Base-by-base conservation (phyloP, 371 early-diverging fungal genomes). In the Mucor irregularis region DNA sequence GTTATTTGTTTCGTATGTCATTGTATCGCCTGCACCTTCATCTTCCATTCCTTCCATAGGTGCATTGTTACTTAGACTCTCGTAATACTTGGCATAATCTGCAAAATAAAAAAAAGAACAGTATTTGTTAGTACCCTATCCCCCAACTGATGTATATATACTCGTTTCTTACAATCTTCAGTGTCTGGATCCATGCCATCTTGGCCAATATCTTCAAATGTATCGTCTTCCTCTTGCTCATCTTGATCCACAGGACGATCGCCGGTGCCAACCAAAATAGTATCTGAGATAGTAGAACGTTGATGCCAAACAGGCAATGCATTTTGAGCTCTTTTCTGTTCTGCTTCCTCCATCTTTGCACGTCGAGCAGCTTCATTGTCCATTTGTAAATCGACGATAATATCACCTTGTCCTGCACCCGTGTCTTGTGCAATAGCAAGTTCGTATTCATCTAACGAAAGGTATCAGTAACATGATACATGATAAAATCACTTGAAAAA, bases 301-400 rank as follows among this genome's bases (percentile, higher is more conserved):
- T 81, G 83, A 69, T 89, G 90, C 91, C 89, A 93, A 21, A 84
- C 84, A n/a, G 90, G 92, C 42, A 90, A 70, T 30, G 86, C 89
- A 64, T 90, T 91, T 66, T 88, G 91, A 52, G 82, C 83, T 46
- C 90, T 75, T 49, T 89, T 90, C 64, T 85, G 82, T 60, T 85
- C 85, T 0, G 85, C 79, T 50, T 91, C 91, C 5, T 78, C 74
- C 65, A 87, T 83, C 44, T 85, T 84, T 13, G 82, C 81, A 19
- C 81, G 76, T 56, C 87, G 77, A 9, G 85, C 84, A 19, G 86
- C 88, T 49, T 85, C 86, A 30, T 85, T 81, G 40, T 92, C 90
- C 56, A 86, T 86, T 55, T 88, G 87, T 59, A 93, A 82, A 53
- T 84, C 90, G 4, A 93, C 85, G 48, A 88, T 83, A 30, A 92